Base-by-base conservation (phyloP, 108 stramenopile species). In the Skeletonema grethae region DNA sequence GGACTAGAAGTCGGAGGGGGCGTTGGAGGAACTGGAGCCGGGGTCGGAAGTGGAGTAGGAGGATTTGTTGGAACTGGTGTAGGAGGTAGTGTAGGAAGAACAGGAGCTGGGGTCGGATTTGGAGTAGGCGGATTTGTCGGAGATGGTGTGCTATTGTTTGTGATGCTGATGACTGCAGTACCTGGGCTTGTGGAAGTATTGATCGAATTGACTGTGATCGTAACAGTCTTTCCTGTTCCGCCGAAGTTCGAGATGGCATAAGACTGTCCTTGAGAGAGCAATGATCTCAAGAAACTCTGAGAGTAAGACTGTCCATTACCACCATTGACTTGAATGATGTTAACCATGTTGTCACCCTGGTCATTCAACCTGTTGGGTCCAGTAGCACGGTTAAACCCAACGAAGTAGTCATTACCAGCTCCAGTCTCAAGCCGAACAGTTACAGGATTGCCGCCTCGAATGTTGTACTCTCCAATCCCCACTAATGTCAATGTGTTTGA, bases 401-500 rank as follows among this genome's bases (percentile, higher is more conserved):
- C 29, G 35, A 72, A 72, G 30, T 36, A 67, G 32, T 72, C 72
- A 50, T 34, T 48, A 48, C 16, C 29, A 66, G 31, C 35, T 18
- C 72, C 72, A 18, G 64, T 67, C 59, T 71, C 77, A 24, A 67
- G 43, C 46, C 73, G 72, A 31, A 72, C 18, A 9, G 45, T 43
- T n/a, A 79, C 61, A 22, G 73, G 72, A 61, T 29, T 13, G 11
- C 18, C 32, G 12, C 25, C 32, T 11, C 63, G 31, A 41, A 18
- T 53, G 4, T 48, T 10, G 4, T 64, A 64, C 43, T 64, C 45
- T 5, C 30, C 63, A 43, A 64, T 50, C 25, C 63, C 63, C n/a
- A 50, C 45, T 12, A 64, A 34, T n/a, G 59, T 60, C 32, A 31
- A 31, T 25, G 48, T 22, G 9, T 63, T 70, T 67, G 18, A 12